Conservation (phyloP, 1,284 basidiomycete genomes). For the Tremellales sp. region DNA sequence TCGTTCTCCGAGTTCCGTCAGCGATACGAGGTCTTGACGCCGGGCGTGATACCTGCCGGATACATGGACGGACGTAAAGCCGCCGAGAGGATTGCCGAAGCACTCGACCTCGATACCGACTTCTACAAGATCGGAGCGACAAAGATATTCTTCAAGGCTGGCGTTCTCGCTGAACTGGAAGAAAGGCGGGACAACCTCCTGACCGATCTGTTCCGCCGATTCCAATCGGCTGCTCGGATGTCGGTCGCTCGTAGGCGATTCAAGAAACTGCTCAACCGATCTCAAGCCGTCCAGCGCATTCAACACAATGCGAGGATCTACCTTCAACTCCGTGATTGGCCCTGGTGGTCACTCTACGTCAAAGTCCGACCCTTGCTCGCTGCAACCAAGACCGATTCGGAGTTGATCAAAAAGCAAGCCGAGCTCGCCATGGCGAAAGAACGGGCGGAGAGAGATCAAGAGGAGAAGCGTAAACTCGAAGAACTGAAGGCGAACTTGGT, state of each 20-base stretch:
- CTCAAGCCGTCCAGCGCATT: constrained; percentile 84
- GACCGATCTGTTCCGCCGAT: constrained; percentile 80
- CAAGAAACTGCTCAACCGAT: constrained; percentile 91
- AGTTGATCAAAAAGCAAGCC: constrained; percentile 79
- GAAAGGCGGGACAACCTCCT: constrained; percentile 83
- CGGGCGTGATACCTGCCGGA: constrained; percentile 83
- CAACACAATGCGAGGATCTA: constrained; percentile 93
- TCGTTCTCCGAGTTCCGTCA: constrained; percentile 97
- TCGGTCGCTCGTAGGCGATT: constrained; percentile 84
- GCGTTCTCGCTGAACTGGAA: constrained; percentile 95
- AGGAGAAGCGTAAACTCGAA: constrained; percentile 72
- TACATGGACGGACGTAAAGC: constrained; percentile 98
- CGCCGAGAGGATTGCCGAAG: constrained; percentile 85
- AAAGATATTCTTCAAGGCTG: constrained; percentile 99
- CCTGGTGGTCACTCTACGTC: constrained; percentile 98
- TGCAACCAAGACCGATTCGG: constrained; percentile 89
- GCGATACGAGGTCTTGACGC: constrained; percentile 93
- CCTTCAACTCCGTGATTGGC: constrained; percentile 85
- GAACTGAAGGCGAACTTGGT: constrained; percentile 75
- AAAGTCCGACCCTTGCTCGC: constrained; percentile 90
- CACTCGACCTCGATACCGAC: constrained; percentile 78
- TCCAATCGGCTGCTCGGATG: constrained; percentile 82
- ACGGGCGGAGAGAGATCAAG: constrained; percentile 75
- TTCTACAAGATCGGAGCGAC: constrained; percentile 91
- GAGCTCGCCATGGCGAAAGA: constrained; percentile 73